Evolutionary conservation across 805 yeast genomes (phyloP).

Genomic region (Saccharomycopsis oosterbeekiorum): DNA sequence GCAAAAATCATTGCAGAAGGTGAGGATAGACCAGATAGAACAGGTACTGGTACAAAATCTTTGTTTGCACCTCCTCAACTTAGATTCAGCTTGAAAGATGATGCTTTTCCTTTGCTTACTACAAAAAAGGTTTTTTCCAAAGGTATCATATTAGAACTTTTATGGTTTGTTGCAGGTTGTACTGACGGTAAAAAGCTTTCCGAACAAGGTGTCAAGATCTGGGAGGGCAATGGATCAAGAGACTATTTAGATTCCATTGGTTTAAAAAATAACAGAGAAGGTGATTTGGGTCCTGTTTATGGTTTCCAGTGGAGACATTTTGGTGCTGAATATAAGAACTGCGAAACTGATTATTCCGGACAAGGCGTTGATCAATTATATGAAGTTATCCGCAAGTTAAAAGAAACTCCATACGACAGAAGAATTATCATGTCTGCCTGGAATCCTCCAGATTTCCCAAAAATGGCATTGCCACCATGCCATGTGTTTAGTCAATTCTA

Average conservation of each 20-base stretch:
- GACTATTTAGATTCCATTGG: conserved; percentile 84
- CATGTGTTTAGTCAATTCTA: conserved; percentile 94
- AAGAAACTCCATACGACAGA: conserved; percentile 87
- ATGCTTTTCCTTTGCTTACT: conserved; percentile 77
- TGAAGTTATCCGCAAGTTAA: conserved; percentile 68
- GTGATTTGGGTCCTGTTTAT: conserved; percentile 96
- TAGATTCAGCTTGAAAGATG: conserved; percentile 65
- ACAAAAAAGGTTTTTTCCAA: conserved; percentile 87
- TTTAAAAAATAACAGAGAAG: conserved; percentile 68
- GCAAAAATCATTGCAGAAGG: conserved; percentile 69
- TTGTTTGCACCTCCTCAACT: conserved; percentile 94
- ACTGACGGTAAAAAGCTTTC: conserved; percentile 77
- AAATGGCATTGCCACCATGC: conserved; percentile 98
- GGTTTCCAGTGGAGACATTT: conserved; percentile 99
- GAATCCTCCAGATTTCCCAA: conserved; percentile 92
- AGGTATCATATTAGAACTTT: conserved; percentile 79
- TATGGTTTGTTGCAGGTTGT: conserved; percentile 88
- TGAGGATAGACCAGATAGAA: conserved; percentile 87
- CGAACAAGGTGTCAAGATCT: conserved; percentile 85
- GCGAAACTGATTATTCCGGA: conserved; percentile 79
- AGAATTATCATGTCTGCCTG: conserved; percentile 93
- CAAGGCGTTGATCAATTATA: conserved; percentile 87
- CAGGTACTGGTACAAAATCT: conserved; percentile 93
- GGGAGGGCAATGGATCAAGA: conserved; percentile 98
- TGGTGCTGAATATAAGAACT: conserved; percentile 84